A percentile compares a stretch with the other conserved stretches of the same genome.
These are phyloP conservation scores for Panicum miliaceum DNA, from an alignment of 176 grass and related monocot genomes.

Conservation along the genomic window DNA sequence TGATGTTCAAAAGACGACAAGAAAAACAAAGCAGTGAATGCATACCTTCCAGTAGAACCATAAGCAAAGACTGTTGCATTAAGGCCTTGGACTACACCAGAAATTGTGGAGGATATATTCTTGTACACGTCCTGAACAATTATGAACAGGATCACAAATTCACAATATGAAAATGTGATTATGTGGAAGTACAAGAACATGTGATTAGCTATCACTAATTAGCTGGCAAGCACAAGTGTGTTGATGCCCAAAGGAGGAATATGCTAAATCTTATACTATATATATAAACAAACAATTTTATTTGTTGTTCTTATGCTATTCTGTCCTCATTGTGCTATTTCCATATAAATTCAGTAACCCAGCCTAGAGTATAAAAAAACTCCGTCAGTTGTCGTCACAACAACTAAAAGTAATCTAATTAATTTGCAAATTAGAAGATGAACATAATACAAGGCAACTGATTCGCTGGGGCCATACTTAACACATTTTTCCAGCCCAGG, in stretches of 20 bases:
- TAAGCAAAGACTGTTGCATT: slow-evolving; percentile 99
- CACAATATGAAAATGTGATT: slow-evolving; percentile 21
- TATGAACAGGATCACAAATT: slow-evolving; percentile 17
- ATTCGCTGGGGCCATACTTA: not conserved
- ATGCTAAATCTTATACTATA: slow-evolving; percentile 3
- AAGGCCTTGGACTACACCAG: slow-evolving; percentile 94
- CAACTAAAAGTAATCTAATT: not conserved
- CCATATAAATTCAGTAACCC: slow-evolving; percentile 1
- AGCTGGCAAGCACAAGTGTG: slow-evolving; percentile 17
- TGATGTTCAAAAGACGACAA: not conserved
- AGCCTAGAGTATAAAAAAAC: not conserved
- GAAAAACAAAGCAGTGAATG: slow-evolving; percentile 21
- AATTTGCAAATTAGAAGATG: not conserved
- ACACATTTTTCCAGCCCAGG: not conserved
- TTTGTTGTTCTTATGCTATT: not conserved
- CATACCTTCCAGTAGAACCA: slow-evolving; percentile 99
- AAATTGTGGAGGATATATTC: slow-evolving; percentile 89
- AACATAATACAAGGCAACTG: slow-evolving; percentile 22
- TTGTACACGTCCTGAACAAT: slow-evolving; percentile 83
- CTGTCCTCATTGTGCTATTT: slow-evolving; percentile 7
- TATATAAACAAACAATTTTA: slow-evolving; percentile 6
- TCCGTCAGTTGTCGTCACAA: not conserved
- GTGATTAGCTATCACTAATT: slow-evolving; percentile 8
- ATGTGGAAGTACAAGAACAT: slow-evolving; percentile 17
- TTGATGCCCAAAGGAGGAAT: not conserved